Conservation (phyloP, 202 grass and related monocot genomes). For the Bolboschoenoplectus hybrid region DNA sequence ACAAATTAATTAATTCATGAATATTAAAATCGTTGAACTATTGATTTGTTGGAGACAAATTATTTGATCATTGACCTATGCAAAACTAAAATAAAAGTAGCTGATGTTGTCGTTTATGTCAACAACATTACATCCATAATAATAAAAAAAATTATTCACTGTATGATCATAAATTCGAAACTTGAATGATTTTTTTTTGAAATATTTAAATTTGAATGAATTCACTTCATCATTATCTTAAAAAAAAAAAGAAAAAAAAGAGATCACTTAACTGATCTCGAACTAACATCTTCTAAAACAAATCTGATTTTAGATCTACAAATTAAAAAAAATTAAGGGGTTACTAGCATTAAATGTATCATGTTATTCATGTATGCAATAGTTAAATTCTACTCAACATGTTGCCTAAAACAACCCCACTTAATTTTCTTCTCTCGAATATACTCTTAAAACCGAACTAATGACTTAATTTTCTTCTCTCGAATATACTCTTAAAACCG, state of each 20-base stretch:
- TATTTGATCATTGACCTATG: neutral
- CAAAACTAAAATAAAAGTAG: too few species aligned
- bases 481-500: neutral
- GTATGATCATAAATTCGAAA: too few species aligned
- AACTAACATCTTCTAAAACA: too few species aligned
- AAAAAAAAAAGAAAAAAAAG: too few species aligned
- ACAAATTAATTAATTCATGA: neutral
- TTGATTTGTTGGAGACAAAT: neutral
- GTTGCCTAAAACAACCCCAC: neutral
- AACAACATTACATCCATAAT: neutral
- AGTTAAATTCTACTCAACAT: neutral
- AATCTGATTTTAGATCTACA: too few species aligned
- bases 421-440: neutral
- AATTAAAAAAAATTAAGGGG: too few species aligned
- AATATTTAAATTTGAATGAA: too few species aligned
- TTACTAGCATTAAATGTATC: too few species aligned
- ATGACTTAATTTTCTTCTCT: neutral
- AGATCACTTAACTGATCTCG: too few species aligned
- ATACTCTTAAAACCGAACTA: neutral
- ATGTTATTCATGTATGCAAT: neutral
- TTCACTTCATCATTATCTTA: too few species aligned
- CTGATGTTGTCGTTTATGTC: neutral
- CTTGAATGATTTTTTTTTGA: too few species aligned
- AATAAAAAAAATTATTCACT: neutral
- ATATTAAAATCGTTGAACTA: neutral